Percentiles rank a stretch among this genome's conserved stretches.
Conservation (phyloP, 495 filamentous ascomycete species). For the Chaetomium cochliodes region DNA sequence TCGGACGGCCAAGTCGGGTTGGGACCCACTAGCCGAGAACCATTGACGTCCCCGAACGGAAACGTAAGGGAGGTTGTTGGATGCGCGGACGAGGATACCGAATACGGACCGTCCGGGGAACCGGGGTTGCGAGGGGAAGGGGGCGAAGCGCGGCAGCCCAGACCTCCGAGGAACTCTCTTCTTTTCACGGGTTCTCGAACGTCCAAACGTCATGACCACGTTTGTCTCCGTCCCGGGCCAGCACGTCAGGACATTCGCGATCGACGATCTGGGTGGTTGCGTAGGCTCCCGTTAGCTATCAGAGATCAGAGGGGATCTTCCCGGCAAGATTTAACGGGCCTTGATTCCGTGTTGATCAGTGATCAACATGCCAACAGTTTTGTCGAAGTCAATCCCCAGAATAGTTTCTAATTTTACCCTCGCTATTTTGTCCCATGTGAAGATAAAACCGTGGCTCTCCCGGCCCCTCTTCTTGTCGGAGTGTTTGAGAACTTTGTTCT, state of each 20-base stretch:
- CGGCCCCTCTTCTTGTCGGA: neutral
- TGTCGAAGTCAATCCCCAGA: neutral
- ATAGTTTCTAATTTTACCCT: neutral
- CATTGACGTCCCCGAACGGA: neutral
- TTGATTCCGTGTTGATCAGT: neutral
- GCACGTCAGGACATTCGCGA: neutral
- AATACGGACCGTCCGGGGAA: neutral
- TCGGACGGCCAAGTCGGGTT: conserved; percentile 2
- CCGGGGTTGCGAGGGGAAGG: neutral
- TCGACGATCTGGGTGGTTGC: neutral
- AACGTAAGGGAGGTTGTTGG: neutral
- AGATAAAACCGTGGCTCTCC: neutral
- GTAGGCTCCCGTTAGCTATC: neutral
- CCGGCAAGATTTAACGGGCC: neutral
- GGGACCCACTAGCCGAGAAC: neutral
- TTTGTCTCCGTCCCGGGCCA: too few species aligned
- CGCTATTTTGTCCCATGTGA: neutral
- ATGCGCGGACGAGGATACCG: neutral
- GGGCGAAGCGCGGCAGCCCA: neutral
- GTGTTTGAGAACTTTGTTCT: neutral
- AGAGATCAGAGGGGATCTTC: conserved; percentile 2
- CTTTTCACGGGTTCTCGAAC: neutral
- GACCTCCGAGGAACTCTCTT: neutral
- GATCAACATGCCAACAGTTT: neutral
- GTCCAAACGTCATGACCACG: too few species aligned